A percentile compares a stretch with the other conserved stretches of the same genome.
These are phyloP conservation scores for Daldinia sp. DNA, from an alignment of 2,329 filamentous ascomycete species.

Conservation along the genomic window DNA sequence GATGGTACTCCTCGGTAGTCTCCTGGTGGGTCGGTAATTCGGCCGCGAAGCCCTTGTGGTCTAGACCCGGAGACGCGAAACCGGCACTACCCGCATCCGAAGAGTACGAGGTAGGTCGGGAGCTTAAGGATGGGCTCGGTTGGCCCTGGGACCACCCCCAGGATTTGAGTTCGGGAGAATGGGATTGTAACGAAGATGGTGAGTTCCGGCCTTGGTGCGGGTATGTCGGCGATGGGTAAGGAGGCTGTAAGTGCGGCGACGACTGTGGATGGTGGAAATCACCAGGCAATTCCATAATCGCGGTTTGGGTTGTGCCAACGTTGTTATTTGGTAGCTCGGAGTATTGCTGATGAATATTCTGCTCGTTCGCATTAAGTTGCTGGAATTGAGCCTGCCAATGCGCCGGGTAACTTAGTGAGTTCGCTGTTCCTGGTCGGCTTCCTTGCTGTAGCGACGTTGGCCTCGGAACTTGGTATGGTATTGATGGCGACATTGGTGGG, in stretches of 20 bases:
- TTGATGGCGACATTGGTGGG: conserved; percentile 46
- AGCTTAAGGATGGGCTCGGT: conserved; percentile 43
- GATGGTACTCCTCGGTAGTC: conserved; percentile 55
- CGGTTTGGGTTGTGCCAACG: conserved; percentile 21
- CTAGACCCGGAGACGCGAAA: conserved; percentile 51
- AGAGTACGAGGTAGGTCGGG: conserved; percentile 49
- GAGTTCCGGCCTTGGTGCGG: conserved; percentile 43
- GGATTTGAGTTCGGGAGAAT: conserved; percentile 45
- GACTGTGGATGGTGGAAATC: conserved; percentile 56
- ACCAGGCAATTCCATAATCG: conserved; percentile 54
- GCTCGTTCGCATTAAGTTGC: conserved; percentile 34
- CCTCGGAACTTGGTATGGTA: conserved; percentile 53
- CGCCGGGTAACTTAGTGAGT: conserved; percentile 41
- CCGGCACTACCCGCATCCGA: conserved; percentile 47
- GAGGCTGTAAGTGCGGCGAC: conserved; percentile 42
- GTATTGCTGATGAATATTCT: conserved; percentile 38
- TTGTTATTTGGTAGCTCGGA: conserved; percentile 53
- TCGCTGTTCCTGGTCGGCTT: conserved; percentile 47
- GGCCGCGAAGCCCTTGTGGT: conserved; percentile 52
- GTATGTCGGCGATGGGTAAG: conserved; percentile 46
- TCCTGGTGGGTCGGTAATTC: conserved; percentile 59
- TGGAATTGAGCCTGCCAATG: conserved; percentile 44
- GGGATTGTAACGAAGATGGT: conserved; percentile 40
- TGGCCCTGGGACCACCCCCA: conserved; percentile 55
- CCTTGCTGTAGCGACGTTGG: conserved; percentile 49